Evolutionary conservation across 805 yeast genomes (phyloP).

Genomic region (Zygosaccharomyces siamensis): DNA sequence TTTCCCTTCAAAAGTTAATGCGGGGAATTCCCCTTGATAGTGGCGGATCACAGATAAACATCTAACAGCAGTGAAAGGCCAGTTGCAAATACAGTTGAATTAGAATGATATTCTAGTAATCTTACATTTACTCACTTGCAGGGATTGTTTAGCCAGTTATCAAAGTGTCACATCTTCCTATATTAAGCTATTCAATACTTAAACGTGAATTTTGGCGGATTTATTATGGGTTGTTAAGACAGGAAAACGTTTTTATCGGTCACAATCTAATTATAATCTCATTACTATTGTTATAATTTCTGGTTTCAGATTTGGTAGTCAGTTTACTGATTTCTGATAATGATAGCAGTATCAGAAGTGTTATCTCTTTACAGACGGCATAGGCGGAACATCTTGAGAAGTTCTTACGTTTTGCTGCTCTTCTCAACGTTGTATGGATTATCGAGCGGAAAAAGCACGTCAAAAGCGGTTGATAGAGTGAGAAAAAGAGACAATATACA

Average conservation of each 20-base stretch:
- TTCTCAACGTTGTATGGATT: constrained; percentile 22
- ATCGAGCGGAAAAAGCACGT: constrained; percentile 14
- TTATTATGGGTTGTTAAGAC: background rate
- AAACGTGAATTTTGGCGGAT: background rate
- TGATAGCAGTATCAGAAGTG: constrained; percentile 8
- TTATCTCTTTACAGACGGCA: constrained; percentile 24
- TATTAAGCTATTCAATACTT: no score
- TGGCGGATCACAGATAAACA: no score
- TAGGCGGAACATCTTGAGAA: constrained; percentile 26
- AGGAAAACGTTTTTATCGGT: background rate
- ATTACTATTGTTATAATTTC: no score
- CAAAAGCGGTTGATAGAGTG: constrained; percentile 8
- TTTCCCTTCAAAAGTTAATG: background rate
- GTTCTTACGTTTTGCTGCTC: constrained; percentile 28
- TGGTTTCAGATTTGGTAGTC: background rate
- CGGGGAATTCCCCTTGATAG: background rate
- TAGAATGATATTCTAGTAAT: no score
- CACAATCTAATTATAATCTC: no score
- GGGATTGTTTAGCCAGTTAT: no score
- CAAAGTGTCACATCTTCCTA: no score
- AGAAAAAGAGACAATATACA: constrained; percentile 9
- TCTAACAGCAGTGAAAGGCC: no score
- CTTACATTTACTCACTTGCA: no score
- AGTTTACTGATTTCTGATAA: background rate
- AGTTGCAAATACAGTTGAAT: no score